These are phyloP conservation scores for Sporothrix dimorphospora DNA, from an alignment of 2,329 filamentous ascomycete species.

Conservation along the genomic window DNA sequence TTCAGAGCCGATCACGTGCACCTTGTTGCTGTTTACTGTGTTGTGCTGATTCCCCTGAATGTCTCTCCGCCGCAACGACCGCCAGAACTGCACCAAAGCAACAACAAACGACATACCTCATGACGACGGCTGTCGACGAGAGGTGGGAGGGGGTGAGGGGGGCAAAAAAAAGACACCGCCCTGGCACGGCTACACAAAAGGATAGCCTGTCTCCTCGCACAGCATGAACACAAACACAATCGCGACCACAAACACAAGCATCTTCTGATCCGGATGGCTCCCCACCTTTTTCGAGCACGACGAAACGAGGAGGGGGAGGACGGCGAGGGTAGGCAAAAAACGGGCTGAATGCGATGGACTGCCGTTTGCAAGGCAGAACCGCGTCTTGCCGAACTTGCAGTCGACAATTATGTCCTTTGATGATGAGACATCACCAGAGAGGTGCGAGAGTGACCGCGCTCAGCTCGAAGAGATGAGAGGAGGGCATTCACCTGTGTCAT, in stretches of 20 bases:
- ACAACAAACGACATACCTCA: conserved; percentile 13
- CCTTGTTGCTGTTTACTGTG: not conserved
- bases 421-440: not conserved
- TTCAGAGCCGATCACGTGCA: not conserved
- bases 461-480: not conserved
- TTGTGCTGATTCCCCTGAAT: not conserved
- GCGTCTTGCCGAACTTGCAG: not conserved
- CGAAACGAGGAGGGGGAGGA: conserved; percentile 9
- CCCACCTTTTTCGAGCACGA: conserved; percentile 19
- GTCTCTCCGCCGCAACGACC: not conserved
- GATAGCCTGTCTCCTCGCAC: conserved; percentile 29
- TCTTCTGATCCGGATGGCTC: conserved; percentile 17
- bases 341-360: not conserved
- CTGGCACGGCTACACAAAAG: conserved; percentile 1
- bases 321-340: not conserved
- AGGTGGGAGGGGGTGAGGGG: not conserved
- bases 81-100: not conserved
- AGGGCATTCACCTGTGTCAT: not conserved
- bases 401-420: not conserved
- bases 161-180: not conserved
- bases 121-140: not conserved
- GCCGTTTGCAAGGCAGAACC: not conserved
- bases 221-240: conserved; percentile 28
- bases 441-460: not conserved
- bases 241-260: conserved; percentile 25